These are phyloP conservation scores for Cutaneotrichosporon cutaneum DNA, from an alignment of 1,284 basidiomycete genomes.

Conservation along the genomic window DNA sequence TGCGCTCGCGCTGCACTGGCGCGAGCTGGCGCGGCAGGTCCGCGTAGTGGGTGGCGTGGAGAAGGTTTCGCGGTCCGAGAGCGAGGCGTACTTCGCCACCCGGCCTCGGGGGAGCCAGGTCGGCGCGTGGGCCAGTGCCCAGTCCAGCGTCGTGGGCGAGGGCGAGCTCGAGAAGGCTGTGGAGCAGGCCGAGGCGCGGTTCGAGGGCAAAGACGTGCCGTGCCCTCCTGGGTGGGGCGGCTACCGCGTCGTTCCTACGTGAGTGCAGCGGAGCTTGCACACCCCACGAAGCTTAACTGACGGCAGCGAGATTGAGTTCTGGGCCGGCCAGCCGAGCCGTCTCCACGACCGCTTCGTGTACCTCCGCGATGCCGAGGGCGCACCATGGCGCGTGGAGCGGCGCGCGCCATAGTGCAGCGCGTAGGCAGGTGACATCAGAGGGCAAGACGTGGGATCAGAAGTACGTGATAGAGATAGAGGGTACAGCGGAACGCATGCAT, in stretches of 20 bases:
- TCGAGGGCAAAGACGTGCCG: constrained; percentile 65
- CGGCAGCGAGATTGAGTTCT: constrained; percentile 78
- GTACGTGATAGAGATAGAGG: too few species aligned
- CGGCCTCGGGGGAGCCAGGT: constrained; percentile 80
- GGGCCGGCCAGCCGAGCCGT: constrained; percentile 84
- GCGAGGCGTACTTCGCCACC: constrained; percentile 77
- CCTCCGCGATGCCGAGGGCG: constrained; percentile 60
- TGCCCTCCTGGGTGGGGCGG: constrained; percentile 95
- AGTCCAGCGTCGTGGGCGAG: constrained; percentile 73
- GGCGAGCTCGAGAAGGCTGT: constrained; percentile 67
- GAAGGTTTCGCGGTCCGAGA: constrained; percentile 68
- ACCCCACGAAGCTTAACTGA: constrained; percentile 10
- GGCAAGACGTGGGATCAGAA: too few species aligned
- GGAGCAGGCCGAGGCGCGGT: constrained; percentile 62
- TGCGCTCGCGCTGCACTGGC: constrained; percentile 88
- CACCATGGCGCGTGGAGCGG: constrained; percentile 71
- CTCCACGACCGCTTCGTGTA: constrained; percentile 87
- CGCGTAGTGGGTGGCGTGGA: constrained; percentile 83
- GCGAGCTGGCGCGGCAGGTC: constrained; percentile 75
- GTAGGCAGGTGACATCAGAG: too few species aligned
- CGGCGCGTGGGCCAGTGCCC: constrained; percentile 90
- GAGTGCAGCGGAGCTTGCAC: constrained; percentile 53
- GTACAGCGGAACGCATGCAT: too few species aligned
- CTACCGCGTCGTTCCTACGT: constrained; percentile 88
- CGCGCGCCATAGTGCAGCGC: constrained; percentile 62